phyloP scores from a whole-genome alignment of 2,329 filamentous ascomycete species.

The Gliomastix tumulicola region DNA sequence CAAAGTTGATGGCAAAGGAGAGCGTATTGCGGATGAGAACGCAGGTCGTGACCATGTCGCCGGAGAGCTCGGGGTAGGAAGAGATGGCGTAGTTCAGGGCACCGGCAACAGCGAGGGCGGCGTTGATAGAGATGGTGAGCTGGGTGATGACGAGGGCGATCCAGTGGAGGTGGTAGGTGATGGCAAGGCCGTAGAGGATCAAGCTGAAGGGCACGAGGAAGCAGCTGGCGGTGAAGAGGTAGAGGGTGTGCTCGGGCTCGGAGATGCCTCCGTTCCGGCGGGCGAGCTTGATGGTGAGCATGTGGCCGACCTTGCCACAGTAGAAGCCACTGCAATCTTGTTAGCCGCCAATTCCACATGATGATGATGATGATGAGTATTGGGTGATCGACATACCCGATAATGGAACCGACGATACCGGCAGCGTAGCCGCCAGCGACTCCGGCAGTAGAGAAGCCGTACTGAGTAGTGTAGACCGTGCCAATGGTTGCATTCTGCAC shows the following conservation, averaged over 20 bases:
- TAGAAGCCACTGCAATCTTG: constrained; percentile 17
- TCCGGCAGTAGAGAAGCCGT: constrained; percentile 18
- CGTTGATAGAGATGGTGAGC: constrained; percentile 16
- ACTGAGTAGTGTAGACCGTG: constrained; percentile 19
- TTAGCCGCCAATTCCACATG: not conserved
- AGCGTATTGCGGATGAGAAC: constrained; percentile 28
- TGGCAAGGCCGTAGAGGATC: constrained; percentile 31
- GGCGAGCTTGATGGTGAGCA: constrained; percentile 32
- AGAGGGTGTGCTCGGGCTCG: constrained; percentile 40
- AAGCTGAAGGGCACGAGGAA: constrained; percentile 31
- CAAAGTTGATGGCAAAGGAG: constrained; percentile 29
- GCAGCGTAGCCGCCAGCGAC: constrained; percentile 17
- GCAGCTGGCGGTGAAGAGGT: constrained; percentile 25
- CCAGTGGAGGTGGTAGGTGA: constrained; percentile 20
- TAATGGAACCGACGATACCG: constrained; percentile 30
- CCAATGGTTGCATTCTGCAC: constrained; percentile 20
- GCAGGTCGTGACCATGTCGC: constrained; percentile 18
- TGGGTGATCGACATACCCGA: constrained; percentile 17
- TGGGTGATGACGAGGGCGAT: constrained; percentile 18
- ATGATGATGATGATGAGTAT: not conserved
- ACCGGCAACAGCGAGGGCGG: constrained; percentile 14
- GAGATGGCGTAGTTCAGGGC: constrained; percentile 20
- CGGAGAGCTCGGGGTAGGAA: constrained; percentile 19
- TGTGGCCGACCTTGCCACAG: constrained; percentile 21
- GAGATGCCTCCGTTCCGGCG: constrained; percentile 35